Base-by-base conservation (phyloP, 495 filamentous ascomycete genomes). In the Trichoderma gamsii region DNA sequence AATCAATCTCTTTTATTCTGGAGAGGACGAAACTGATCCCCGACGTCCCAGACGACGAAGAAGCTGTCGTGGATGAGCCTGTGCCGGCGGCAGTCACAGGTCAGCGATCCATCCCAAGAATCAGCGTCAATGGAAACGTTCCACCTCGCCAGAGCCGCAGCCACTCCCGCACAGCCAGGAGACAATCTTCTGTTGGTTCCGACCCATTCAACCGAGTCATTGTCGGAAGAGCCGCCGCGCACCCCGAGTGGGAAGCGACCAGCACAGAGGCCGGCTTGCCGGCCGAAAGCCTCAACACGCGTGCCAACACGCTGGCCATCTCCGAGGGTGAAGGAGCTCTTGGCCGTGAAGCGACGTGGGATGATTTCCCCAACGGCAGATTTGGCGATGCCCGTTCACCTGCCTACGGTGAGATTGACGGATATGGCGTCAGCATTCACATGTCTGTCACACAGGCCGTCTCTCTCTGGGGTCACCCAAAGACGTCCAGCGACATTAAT, bases 281-380 rank as follows among this genome's bases (percentile, higher is more conserved):
- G 0, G 82, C 83, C 8, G 86, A 84, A 61, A 76, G 80, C 3
- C 77, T 87, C 73, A 88, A 87, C 73, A 86, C 84, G 38, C 85
- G 90, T 52, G 89, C 89, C 63, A 93, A 91, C 72, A 94, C 92
- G 5, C 85, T 97, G 21, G 91, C 92, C 23, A 97, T 97, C 66
- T 96, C 93, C 0, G 92, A 97, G 81, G 93, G 93, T 4, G 87
- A 94, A 70, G 93, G 93, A 49, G 82, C 90, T n/a, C 83, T 97
- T 15, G 95, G 94, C 41, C 84, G 96, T 69, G 96, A 97, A 80
- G 96, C 96, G 27, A 98, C 95, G 7, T 99, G 95, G 95, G 95
- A 99, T 75, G 95, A 99, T 79, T 99, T 89, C 80, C 95, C 96
- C 66, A 99, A 99, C 82, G 96, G 95, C 32, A 87, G 95, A 61